Percentiles rank a stretch among this genome's conserved stretches.
phyloP scores from a whole-genome alignment of 2,329 filamentous ascomycete species.

The Claviceps sorghi region DNA sequence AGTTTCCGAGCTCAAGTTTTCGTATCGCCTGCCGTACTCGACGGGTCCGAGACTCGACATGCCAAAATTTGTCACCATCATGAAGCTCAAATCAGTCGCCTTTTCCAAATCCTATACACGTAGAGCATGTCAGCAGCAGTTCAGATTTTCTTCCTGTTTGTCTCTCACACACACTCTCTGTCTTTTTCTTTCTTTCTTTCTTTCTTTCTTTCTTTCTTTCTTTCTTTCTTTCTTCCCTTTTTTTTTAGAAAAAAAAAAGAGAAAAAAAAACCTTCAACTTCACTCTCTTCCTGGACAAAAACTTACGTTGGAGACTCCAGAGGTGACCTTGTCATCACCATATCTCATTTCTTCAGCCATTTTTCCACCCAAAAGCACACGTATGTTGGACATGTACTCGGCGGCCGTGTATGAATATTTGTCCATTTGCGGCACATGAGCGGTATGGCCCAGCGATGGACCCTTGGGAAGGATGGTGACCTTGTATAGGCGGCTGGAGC shows the following conservation, averaged over 20 bases:
- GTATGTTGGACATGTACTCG: constrained; percentile 69
- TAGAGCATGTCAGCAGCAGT: constrained; percentile 13
- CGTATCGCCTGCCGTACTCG: constrained; percentile 70
- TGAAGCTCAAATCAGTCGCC: constrained; percentile 70
- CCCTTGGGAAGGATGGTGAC: constrained; percentile 93
- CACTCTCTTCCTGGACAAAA: neutral
- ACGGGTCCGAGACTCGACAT: constrained; percentile 90
- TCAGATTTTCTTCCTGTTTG: too few species aligned
- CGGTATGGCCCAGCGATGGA: constrained; percentile 71
- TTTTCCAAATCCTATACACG: constrained; percentile 58
- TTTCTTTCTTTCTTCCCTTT: too few species aligned
- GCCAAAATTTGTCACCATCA: constrained; percentile 76
- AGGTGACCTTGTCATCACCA: constrained; percentile 80
- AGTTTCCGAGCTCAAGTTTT: constrained; percentile 69
- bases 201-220: too few species aligned
- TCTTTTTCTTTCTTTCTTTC: too few species aligned
- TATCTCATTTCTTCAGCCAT: constrained; percentile 86
- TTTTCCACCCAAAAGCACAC: constrained; percentile 71
- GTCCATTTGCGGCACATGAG: constrained; percentile 79
- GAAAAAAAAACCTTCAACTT: neutral
- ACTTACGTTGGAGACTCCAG: constrained; percentile 65
- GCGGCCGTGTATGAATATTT: constrained; percentile 78
- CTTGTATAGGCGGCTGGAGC: constrained; percentile 75
- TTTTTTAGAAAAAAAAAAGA: neutral
- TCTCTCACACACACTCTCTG: too few species aligned